Conservation (phyloP, 768 basidiomycete genomes). For the Agrocybe praecox region DNA sequence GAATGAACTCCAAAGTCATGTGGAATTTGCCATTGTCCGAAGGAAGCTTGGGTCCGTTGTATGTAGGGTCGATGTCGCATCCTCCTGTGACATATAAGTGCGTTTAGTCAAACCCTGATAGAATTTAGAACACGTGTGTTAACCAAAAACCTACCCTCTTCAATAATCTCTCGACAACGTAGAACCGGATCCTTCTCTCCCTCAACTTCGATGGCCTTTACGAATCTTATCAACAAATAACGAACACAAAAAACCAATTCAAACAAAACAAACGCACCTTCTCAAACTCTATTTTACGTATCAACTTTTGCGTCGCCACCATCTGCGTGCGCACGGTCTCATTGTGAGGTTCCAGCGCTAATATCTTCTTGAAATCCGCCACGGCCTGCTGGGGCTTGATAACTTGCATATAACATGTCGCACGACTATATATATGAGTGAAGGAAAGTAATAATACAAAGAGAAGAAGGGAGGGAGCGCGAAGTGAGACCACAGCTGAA, state of each 20-base stretch:
- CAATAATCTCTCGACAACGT: slow-evolving; percentile 78
- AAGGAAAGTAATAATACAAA: too few relatives aligned
- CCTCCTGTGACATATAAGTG: slow-evolving; percentile 50
- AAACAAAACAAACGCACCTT: slow-evolving; percentile 52
- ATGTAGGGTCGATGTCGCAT: slow-evolving; percentile 75
- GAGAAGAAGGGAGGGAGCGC: too few relatives aligned
- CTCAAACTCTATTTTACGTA: slow-evolving; percentile 89
- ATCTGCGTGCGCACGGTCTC: slow-evolving; percentile 79
- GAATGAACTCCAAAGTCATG: slow-evolving; percentile 80
- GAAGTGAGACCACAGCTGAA: slow-evolving; percentile 7
- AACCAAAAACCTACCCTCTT: slow-evolving; percentile 54
- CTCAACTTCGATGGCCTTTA: slow-evolving; percentile 88
- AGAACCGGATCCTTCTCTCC: slow-evolving; percentile 82
- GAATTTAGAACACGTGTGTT: neutral
- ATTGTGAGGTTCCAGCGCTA: slow-evolving; percentile 86
- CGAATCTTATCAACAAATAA: neutral
- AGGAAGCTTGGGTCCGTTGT: slow-evolving; percentile 73
- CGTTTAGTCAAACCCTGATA: neutral
- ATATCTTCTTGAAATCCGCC: slow-evolving; percentile 83
- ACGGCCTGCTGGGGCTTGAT: slow-evolving; percentile 87
- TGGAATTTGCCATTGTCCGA: slow-evolving; percentile 66
- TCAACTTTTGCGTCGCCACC: slow-evolving; percentile 86
- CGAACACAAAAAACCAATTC: too few relatives aligned
- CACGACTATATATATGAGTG: slow-evolving; percentile 60
- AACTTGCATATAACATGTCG: slow-evolving; percentile 88